Evolutionary conservation across 2,329 filamentous ascomycete genomes (phyloP), one percentile per base, ranked within the genome.

Genomic region (Escovopsis weberi): DNA sequence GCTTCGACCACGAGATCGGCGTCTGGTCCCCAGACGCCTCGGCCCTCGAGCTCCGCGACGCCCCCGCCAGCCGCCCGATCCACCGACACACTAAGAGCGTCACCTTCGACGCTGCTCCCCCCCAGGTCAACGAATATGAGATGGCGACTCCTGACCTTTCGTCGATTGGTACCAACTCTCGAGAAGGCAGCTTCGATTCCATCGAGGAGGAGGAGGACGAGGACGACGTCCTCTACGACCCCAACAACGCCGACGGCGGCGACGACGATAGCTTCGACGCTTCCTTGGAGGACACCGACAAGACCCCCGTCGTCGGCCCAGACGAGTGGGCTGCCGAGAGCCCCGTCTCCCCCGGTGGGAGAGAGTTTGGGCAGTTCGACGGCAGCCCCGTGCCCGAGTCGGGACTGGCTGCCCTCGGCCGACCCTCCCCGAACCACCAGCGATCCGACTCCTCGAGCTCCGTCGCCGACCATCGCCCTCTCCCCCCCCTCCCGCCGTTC

Each of bases 71-170:
- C 42, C 78, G 76, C 50, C 73, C 71, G 11, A 70, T 87, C 36
- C 82, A 86, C 57, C 82, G 87, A 42, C 85, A 94, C 62, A 80
- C 86, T 39, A 98, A 98, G 70, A 95, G 88, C 55, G 91, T 98
- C 45, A 98, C 89, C 1, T 98, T 98, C 58, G 87, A 96, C 63
- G 83, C 82, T 33, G 87, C 85, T 2, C 89, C 89, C 19, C 91
- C 91, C 23, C 85, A 94, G 58, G 75, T 98, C 55, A 94, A 96
- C 58, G 91, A 98, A 64, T 98, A 96, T 60, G 91, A 96, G 63
- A 88, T 95, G 83, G 84, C 86, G 32, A 98, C 91, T 2, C 91
- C 91, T 10, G 91, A 95, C 56, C 76, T 93, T n/a, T 95, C 89
- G 2, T 94, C 88, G 0, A 72, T 93, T 23, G 85, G 85, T 26